Evolutionary conservation across 208 protist species (phyloP).

Genomic region (Trypanosoma cruzi): DNA sequence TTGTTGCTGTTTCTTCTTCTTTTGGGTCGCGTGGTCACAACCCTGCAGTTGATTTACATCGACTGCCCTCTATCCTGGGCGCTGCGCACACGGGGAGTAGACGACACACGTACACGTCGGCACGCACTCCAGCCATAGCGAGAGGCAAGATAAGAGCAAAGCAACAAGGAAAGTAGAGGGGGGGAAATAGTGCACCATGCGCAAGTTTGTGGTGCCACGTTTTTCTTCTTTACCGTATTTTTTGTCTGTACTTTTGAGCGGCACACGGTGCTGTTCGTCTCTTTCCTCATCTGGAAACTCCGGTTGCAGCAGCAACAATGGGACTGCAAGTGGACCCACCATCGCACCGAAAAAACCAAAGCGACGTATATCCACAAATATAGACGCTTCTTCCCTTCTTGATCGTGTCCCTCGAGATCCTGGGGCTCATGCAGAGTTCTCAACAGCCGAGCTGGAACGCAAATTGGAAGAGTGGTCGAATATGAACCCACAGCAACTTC

Average conservation of each 20-base stretch:
- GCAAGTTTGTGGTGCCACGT: neutral
- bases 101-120: neutral
- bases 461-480: constrained; percentile 79
- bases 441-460: constrained; percentile 84
- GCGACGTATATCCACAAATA: constrained; percentile 48
- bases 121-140: neutral
- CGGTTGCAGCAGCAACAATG: neutral
- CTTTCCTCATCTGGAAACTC: constrained; percentile 17
- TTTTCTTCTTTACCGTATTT: neutral
- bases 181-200: neutral
- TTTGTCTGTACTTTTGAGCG: neutral
- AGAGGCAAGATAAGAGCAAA: too few relatives aligned
- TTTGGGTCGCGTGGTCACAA: neutral
- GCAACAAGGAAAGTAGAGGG: neutral
- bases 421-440: constrained; percentile 80
- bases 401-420: constrained; percentile 72
- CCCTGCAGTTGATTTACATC: neutral
- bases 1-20: too few relatives aligned
- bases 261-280: constrained; percentile 3
- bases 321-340: constrained; percentile 14
- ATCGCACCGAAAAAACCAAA: constrained; percentile 70
- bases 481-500: constrained; percentile 72
- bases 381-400: constrained; percentile 66
- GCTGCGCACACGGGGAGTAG: too few relatives aligned
- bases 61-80: neutral